These are phyloP conservation scores for Pogostemon cablin DNA, from an alignment of 257 asterid species.

Conservation along the genomic window DNA sequence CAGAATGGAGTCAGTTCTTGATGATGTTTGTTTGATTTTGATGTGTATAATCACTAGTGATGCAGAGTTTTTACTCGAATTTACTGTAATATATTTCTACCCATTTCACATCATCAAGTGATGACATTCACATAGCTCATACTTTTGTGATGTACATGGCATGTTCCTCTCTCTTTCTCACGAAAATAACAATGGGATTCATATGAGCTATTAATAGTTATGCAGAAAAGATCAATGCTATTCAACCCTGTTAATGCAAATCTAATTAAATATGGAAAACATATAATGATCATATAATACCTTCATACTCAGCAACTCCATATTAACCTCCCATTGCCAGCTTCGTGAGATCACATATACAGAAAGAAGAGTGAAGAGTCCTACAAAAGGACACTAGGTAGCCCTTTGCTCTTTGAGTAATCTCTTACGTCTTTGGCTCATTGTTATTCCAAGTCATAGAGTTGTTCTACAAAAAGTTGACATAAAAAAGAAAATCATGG, in stretches of 20 bases:
- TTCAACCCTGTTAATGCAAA: background rate
- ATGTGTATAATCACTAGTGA: background rate
- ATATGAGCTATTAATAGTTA: background rate
- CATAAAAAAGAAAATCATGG: background rate
- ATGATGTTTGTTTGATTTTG: background rate
- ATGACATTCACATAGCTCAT: background rate
- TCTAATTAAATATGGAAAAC: background rate
- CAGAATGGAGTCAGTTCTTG: conserved; percentile 24
- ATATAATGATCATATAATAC: background rate
- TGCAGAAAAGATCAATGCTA: background rate
- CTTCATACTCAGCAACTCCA: conserved; percentile 41
- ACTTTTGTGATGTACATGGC: too few relatives aligned
- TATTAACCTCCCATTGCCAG: conserved; percentile 30
- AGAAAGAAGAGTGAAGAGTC: conserved; percentile 71
- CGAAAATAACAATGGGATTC: too few relatives aligned
- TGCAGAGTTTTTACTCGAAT: background rate
- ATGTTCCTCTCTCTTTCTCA: too few relatives aligned
- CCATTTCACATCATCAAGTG: background rate
- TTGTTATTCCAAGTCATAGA: conserved; percentile 64
- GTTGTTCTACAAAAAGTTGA: conserved; percentile 42
- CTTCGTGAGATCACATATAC: conserved; percentile 45
- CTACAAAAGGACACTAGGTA: conserved; percentile 55
- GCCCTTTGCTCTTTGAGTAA: conserved; percentile 69
- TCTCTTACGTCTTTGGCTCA: conserved; percentile 57
- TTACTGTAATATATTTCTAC: conserved; percentile 5